Base-by-base conservation (phyloP, 202 grass and related monocot genomes). In the Eragrostis tef region DNA sequence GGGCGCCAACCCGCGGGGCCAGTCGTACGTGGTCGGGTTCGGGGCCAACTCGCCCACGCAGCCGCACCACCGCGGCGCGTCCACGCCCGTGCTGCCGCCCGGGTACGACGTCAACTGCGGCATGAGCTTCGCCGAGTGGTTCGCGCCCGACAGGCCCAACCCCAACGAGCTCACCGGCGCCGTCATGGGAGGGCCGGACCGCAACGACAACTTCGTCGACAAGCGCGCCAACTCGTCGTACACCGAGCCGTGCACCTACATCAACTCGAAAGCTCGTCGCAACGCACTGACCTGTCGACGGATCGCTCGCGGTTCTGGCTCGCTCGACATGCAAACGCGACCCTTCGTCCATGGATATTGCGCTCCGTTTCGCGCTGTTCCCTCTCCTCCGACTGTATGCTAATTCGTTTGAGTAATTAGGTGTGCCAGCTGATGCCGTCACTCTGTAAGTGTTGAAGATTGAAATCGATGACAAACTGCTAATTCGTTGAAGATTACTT, bases 21-120 rank as follows among this genome's bases (percentile, higher is more conserved):
- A 91, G 51, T 99, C 96, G 15, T 99, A 95, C 71, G 92, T 99
- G 29, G 96, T 91, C 0, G 92, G 93, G 3, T 95, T 99, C 65
- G 93, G 96, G 15, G 50, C 21, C 43, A 84, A 95, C 73, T 57
- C 96, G 25, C 96, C 96, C 0, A 85, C 71, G 70, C 90, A 95
- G 83, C 79, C 90, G 17, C 96, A 99, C 83, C 96, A 99, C 87
- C 86, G 96, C 0, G 96, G 92, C 0, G 87, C 93, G 0, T 95
- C 92, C 9, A 92, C 92, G 27, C 92, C 96, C 8, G 83, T 89
- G 71, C 65, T 91, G 1, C 71, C 79, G 17, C 63, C 63, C 0
- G 73, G 69, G 0, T 34, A 41, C 25, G 70, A 61, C 3, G 87
- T 95, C 3, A 82, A 89, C 77, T 99, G 96, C 74, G 82, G 79